Conservation (phyloP, 148 eudicot species). For the Camellia sinensis region DNA sequence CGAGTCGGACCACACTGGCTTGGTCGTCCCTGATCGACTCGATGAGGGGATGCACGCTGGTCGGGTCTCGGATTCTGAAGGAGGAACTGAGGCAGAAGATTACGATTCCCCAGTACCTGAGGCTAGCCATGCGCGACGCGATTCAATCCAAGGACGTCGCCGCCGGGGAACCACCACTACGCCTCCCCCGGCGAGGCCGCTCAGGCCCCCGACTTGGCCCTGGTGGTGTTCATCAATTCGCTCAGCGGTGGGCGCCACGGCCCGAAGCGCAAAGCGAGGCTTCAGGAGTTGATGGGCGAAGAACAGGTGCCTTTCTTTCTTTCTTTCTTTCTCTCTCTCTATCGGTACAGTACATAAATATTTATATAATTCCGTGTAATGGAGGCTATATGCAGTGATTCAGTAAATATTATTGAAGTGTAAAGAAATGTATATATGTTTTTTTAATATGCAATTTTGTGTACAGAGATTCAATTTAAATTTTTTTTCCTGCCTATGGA, state of each 20-base stretch:
- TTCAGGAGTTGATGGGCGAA: constrained; percentile 68
- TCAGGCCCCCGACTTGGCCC: constrained; percentile 41
- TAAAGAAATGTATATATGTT: neutral
- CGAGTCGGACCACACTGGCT: constrained; percentile 24
- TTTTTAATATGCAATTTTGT: neutral
- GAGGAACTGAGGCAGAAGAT: constrained; percentile 48
- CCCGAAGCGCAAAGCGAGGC: constrained; percentile 48
- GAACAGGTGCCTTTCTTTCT: constrained; percentile 54
- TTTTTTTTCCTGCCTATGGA: neutral
- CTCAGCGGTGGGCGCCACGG: constrained; percentile 88
- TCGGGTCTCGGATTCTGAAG: constrained; percentile 42
- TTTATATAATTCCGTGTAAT: neutral
- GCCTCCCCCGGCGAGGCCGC: constrained; percentile 29
- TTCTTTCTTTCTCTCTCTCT: neutral
- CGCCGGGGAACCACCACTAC: constrained; percentile 22
- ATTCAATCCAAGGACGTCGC: constrained; percentile 38
- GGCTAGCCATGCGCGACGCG: constrained; percentile 54
- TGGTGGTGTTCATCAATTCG: constrained; percentile 76
- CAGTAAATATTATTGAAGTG: neutral
- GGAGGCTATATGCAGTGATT: neutral
- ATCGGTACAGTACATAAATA: too few relatives aligned
- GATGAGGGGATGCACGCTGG: constrained; percentile 43
- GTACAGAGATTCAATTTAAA: neutral
- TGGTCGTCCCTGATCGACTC: constrained; percentile 66
- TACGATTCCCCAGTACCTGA: constrained; percentile 54